Evolutionary conservation across 495 filamentous ascomycete species (phyloP), one percentile per base, ranked within the genome.

Genomic region (Acidiella bohemica): DNA sequence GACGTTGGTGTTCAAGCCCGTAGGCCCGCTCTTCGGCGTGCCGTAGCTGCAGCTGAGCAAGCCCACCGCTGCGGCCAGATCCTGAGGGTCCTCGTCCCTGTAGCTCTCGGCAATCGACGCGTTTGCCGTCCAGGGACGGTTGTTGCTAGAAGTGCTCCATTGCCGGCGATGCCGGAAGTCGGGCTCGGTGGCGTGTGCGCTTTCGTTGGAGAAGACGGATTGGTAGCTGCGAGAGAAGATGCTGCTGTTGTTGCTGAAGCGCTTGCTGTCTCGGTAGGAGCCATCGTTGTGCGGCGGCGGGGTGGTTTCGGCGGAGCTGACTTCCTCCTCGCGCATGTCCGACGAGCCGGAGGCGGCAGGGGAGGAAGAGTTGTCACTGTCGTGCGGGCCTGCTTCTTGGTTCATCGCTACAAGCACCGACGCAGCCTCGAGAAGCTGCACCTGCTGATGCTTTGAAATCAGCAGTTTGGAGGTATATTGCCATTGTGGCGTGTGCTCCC

Each of bases 401-500:
- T 93, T 94, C 85, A 97, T 96, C 39, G 76, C 76, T 24, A 96
- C 81, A 34, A 97, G 67, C 18, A 97, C 92, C 14, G 84, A 90
- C 28, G 90, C 90, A 11, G 90, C 90, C 64, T 97, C 92, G 38
- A 97, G 72, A 30, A 97, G 74, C 59, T 97, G 90, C 42, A 97
- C 90, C 65, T 97, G 90, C 67, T 97, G 90, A 58, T 97, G 90
- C 73, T 97, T 97, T 44, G 90, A 96, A 50, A 97, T 97, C 49
- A 96, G 73, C 50, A 96, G 73, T 63, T 97, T 97, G 54, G 90
- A 95, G 30, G 90, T 97, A 63, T 79, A 81, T 26, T 85, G 79
- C 90, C 90, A 97, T 70, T 93, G 84, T 54, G 92, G 92, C 62
- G 90, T 87, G 62, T 97, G 90, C 67, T 97, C 90, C 90, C 90